Evolutionary conservation across 805 yeast genomes (phyloP).

Genomic region (Myxozyma mucilagina): DNA sequence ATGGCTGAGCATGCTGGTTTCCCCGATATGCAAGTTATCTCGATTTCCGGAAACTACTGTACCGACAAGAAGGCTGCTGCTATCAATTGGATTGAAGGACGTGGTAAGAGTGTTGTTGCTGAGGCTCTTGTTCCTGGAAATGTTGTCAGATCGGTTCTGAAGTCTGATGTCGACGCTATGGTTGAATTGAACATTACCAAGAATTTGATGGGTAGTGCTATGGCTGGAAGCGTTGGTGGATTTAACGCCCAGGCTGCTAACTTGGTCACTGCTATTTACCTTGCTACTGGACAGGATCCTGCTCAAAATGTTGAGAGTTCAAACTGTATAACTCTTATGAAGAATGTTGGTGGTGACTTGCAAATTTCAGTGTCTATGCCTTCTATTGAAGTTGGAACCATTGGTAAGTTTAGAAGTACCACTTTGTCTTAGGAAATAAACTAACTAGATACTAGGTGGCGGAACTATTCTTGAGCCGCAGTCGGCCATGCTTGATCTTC

Average conservation of each 20-base stretch:
- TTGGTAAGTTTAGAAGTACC: conserved; percentile 46
- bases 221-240: conserved; percentile 99
- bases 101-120: conserved; percentile 97
- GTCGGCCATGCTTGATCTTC: conserved; percentile 88
- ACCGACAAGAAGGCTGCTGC: conserved; percentile 98
- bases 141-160: conserved; percentile 76
- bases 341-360: conserved; percentile 74
- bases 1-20: conserved; percentile 90
- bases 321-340: conserved; percentile 95
- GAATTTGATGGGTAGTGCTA: conserved; percentile 92
- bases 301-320: conserved; percentile 98
- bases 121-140: conserved; percentile 87
- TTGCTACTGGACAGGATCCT: conserved; percentile 99
- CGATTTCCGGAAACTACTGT: conserved; percentile 96
- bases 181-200: conserved; percentile 87
- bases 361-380: conserved; percentile 98
- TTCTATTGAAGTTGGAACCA: conserved; percentile 96
- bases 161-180: conserved; percentile 87
- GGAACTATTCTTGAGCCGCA: conserved; percentile 98
- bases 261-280: conserved; percentile 86
- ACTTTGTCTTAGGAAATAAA: background rate
- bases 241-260: conserved; percentile 98
- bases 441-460: conserved; percentile 52
- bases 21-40: conserved; percentile 88
- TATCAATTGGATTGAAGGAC: conserved; percentile 98